These are phyloP conservation scores for Vitis riparia DNA, from an alignment of 164 flowering plant species.

Conservation along the genomic window DNA sequence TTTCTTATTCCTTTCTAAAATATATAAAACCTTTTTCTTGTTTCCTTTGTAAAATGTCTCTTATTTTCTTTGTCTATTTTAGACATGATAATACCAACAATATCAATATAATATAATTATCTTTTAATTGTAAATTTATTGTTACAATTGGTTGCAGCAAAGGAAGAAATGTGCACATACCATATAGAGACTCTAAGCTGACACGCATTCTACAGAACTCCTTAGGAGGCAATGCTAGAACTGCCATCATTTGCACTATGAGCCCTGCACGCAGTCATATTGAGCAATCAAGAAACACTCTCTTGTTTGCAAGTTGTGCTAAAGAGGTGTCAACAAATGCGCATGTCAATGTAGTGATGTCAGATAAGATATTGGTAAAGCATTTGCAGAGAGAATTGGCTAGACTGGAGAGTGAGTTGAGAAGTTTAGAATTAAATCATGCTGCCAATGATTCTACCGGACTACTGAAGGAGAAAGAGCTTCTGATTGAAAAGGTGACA, in stretches of 20 bases:
- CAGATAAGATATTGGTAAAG: conserved; percentile 90
- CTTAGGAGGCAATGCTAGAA: conserved; percentile 91
- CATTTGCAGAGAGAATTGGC: conserved; percentile 82
- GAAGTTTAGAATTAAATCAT: conserved; percentile 31
- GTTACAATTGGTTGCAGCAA: conserved; percentile 56
- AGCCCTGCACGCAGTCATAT: conserved; percentile 86
- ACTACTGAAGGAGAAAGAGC: conserved; percentile 49
- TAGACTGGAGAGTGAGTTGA: conserved; percentile 71
- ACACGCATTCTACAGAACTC: conserved; percentile 92
- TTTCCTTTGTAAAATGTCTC: too few relatives aligned
- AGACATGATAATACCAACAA: too few relatives aligned
- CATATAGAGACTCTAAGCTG: conserved; percentile 91
- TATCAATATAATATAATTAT: too few relatives aligned
- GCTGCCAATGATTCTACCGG: conserved; percentile 34
- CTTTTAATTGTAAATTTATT: too few relatives aligned
- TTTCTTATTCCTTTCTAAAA: neutral
- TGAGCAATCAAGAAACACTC: conserved; percentile 95
- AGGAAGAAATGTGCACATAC: conserved; percentile 79
- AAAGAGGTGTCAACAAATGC: conserved; percentile 86
- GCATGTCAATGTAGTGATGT: conserved; percentile 79
- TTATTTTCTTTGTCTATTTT: too few relatives aligned
- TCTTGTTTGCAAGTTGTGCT: conserved; percentile 90
- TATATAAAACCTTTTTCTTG: neutral
- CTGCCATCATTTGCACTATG: conserved; percentile 94
- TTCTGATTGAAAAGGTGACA: conserved; percentile 50